Evolutionary conservation across 371 early-diverging fungal genomes (phyloP).

Genomic region (Umbelopsis sp.): DNA sequence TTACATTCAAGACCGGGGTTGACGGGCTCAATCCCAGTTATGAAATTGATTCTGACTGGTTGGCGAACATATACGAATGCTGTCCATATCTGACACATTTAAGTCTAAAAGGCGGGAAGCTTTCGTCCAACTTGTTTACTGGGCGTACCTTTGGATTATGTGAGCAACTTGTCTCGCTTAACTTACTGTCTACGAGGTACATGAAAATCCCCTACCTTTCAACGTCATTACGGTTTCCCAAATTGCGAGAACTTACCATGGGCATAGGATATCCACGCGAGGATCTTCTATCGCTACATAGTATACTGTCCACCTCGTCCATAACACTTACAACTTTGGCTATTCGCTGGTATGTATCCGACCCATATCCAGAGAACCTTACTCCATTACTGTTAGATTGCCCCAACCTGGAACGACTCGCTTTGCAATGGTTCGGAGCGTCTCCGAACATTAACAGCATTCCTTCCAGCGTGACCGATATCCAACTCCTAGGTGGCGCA

Average conservation of each 20-base stretch:
- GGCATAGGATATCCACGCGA: too few relatives aligned
- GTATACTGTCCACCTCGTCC: background rate
- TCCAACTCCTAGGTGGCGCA: too few relatives aligned
- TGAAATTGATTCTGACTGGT: too few relatives aligned
- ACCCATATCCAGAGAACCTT: background rate
- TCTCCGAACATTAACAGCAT: background rate
- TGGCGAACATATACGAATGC: too few relatives aligned
- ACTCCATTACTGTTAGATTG: background rate
- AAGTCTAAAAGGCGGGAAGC: background rate
- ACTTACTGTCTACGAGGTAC: background rate
- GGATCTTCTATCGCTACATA: background rate
- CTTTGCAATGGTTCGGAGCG: background rate
- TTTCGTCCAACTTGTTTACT: background rate
- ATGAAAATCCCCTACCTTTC: too few relatives aligned
- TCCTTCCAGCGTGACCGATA: too few relatives aligned
- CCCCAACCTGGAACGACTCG: background rate
- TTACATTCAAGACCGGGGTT: too few relatives aligned
- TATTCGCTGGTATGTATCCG: background rate
- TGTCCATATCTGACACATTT: constrained; percentile 1
- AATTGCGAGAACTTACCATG: too few relatives aligned
- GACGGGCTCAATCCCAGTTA: too few relatives aligned
- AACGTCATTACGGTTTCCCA: too few relatives aligned
- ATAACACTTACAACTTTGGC: background rate
- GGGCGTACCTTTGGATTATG: background rate
- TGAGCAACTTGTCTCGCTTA: background rate